A percentile compares a stretch with the other conserved stretches of the same genome.
These are phyloP conservation scores for Neonectria coccinea DNA, from an alignment of 2,329 filamentous ascomycete species.

Conservation along the genomic window DNA sequence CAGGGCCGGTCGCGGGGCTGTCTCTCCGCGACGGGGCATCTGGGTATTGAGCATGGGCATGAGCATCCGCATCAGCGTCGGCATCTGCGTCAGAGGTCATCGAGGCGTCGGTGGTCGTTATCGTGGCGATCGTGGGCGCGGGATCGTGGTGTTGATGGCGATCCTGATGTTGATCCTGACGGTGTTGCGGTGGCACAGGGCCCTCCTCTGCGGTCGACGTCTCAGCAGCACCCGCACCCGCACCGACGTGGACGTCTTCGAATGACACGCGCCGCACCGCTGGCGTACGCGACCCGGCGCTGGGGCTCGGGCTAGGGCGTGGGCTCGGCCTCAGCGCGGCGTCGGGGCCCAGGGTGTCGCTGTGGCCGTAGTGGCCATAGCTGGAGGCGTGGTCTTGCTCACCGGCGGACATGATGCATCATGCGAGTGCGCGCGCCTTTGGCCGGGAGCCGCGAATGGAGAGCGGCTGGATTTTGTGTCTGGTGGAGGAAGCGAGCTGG, in stretches of 20 bases:
- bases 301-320: conserved; percentile 33
- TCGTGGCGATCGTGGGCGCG: conserved; percentile 26
- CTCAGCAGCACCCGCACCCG: conserved; percentile 23
- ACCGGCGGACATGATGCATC: conserved; percentile 54
- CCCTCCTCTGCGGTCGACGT: conserved; percentile 15
- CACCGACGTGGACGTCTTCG: conserved; percentile 19
- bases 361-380: conserved; percentile 33
- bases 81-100: conserved; percentile 31
- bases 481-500: conserved; percentile 14
- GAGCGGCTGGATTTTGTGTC: conserved; percentile 6
- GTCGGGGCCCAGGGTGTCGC: conserved; percentile 17
- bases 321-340: conserved; percentile 19
- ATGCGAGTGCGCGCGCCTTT: conserved; percentile 28
- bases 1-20: conserved; percentile 11
- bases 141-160: conserved; percentile 11
- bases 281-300: conserved; percentile 39
- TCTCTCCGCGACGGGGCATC: background rate
- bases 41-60: conserved; percentile 8
- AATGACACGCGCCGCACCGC: conserved; percentile 44
- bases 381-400: conserved; percentile 42
- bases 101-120: conserved; percentile 31
- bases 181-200: conserved; percentile 10
- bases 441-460: conserved; percentile 17
- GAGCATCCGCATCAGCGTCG: too few relatives aligned
- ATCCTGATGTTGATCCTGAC: background rate